A percentile compares a stretch with the other conserved stretches of the same genome.
Evolutionary conservation across 2,329 filamentous ascomycete genomes (phyloP).

Genomic region (Xylariaceae sp.): DNA sequence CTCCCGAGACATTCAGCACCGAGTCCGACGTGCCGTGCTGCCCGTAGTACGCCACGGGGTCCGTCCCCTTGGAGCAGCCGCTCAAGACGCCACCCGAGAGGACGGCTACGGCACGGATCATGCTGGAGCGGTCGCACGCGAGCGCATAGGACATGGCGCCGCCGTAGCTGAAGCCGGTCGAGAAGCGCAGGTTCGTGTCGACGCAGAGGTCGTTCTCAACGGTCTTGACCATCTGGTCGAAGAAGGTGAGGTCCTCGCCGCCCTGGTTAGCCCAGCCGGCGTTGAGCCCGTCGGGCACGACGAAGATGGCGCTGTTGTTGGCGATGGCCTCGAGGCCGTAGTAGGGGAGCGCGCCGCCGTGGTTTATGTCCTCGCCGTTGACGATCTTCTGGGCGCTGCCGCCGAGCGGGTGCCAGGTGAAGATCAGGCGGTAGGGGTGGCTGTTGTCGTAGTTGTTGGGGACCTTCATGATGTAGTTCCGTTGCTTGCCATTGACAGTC

Average conservation of each 20-base stretch:
- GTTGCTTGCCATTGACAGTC: slow-evolving; percentile 42
- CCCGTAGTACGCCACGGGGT: slow-evolving; percentile 45
- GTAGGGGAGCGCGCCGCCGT: slow-evolving; percentile 38
- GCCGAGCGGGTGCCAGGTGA: slow-evolving; percentile 45
- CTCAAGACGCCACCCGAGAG: slow-evolving; percentile 39
- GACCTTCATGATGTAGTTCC: slow-evolving; percentile 41
- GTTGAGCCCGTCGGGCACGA: slow-evolving; percentile 44
- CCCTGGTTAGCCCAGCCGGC: slow-evolving; percentile 45
- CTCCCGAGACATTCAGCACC: slow-evolving; percentile 42
- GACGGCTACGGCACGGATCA: slow-evolving; percentile 43
- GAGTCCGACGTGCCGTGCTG: slow-evolving; percentile 42
- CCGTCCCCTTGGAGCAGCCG: slow-evolving; percentile 40
- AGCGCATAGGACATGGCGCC: slow-evolving; percentile 46
- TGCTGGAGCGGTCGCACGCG: slow-evolving; percentile 43
- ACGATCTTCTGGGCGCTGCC: slow-evolving; percentile 43
- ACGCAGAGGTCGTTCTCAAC: slow-evolving; percentile 45
- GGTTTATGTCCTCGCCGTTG: slow-evolving; percentile 36
- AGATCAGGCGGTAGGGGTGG: slow-evolving; percentile 46
- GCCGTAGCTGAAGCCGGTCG: slow-evolving; percentile 46
- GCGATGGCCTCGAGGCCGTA: slow-evolving; percentile 42
- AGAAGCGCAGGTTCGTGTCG: slow-evolving; percentile 43
- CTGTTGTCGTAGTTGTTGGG: slow-evolving; percentile 45
- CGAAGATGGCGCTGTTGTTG: slow-evolving; percentile 42
- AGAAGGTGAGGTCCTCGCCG: slow-evolving; percentile 45
- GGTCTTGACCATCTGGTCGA: slow-evolving; percentile 40